Percentiles rank a stretch among this genome's conserved stretches.
Conservation (phyloP, 1,284 basidiomycete genomes). For the Xerocomus nothofagi region DNA sequence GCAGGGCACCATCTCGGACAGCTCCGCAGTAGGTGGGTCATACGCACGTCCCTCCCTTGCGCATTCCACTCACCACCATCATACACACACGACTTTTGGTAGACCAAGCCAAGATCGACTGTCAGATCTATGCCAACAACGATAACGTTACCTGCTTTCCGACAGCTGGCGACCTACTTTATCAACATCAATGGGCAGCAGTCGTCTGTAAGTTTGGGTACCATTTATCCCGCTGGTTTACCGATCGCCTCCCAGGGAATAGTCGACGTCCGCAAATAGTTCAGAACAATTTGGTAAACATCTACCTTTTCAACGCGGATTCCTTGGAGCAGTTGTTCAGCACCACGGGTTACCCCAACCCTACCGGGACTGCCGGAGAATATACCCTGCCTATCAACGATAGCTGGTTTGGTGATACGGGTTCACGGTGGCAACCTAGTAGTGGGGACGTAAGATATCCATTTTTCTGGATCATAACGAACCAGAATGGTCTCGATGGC, state of each 20-base stretch:
- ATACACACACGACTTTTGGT: constrained; percentile 9
- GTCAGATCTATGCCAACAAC: constrained; percentile 54
- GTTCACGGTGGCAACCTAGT: constrained; percentile 49
- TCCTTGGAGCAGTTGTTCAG: constrained; percentile 49
- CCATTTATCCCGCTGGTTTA: constrained; percentile 12
- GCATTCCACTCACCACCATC: constrained; percentile 13
- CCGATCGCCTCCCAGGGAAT: constrained; percentile 47
- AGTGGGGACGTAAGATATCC: constrained; percentile 54
- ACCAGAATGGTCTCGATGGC: constrained; percentile 50
- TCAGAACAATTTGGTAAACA: constrained; percentile 53
- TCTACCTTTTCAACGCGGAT: constrained; percentile 71
- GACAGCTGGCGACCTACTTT: constrained; percentile 45
- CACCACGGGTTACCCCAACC: constrained; percentile 46
- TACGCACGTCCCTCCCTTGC: constrained; percentile 15
- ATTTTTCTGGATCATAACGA: constrained; percentile 72
- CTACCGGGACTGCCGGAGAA: constrained; percentile 53
- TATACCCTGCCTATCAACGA: constrained; percentile 64
- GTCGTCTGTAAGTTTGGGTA: constrained; percentile 67
- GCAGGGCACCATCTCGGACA: constrained; percentile 40
- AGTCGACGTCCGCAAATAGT: constrained; percentile 45
- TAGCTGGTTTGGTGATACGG: constrained; percentile 65
- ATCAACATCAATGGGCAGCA: constrained; percentile 68
- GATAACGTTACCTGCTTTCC: constrained; percentile 73
- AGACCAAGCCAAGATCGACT: constrained; percentile 38
- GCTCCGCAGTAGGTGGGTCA: constrained; percentile 43